Evolutionary conservation across 1,139 yeast genomes (phyloP), one percentile per base, ranked within the genome.

Genomic region (Sugiyamaella novakii): DNA sequence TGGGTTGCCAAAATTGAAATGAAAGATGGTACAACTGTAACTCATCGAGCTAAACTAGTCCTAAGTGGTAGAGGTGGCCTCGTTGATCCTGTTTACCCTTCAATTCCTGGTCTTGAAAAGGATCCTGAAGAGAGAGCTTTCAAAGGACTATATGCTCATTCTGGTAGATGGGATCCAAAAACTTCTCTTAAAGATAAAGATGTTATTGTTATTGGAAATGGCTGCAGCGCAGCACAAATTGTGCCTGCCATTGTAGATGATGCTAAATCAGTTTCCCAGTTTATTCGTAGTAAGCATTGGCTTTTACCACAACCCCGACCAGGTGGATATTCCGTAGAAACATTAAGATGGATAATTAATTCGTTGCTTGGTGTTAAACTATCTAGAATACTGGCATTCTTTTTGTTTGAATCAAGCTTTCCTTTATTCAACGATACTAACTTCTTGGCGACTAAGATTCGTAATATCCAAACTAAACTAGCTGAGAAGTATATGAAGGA

Each of bases 101-200:
- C 40, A 15, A 43, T 55, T 18, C 55, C 53, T 3, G 58, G 58
- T 6, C 39, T 55, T 15, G 75, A 71, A 19, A 61, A 59, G 15
- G 46, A 42, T 15, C 11, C 25, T 7, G 33, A n/a, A 5, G 8
- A 11, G n/a, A 25, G 46, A 5, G 11, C 12, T 5, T 76, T 73
- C 58, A 62, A 74, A 55, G 80, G 80, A 3, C 55, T 56, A 1
- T 73, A 72, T 56, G 67, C 74, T 70, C 80, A 76, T 56, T 73
- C 79, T 1, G 79, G 77, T 1, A 59, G 73, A 36, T 76, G 76
- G 73, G 58, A 57, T 11, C 71, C 73, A 6, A 64, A 68, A 17
- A 51, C 51, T 10, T 56, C 50, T 8, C 62, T 75, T 53, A 61
- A 65, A 45, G 68, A 59, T 42, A 72, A 72, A 46, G 63, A 64